Evolutionary conservation across 257 asterid genomes (phyloP).

Genomic region (Vinca minor): DNA sequence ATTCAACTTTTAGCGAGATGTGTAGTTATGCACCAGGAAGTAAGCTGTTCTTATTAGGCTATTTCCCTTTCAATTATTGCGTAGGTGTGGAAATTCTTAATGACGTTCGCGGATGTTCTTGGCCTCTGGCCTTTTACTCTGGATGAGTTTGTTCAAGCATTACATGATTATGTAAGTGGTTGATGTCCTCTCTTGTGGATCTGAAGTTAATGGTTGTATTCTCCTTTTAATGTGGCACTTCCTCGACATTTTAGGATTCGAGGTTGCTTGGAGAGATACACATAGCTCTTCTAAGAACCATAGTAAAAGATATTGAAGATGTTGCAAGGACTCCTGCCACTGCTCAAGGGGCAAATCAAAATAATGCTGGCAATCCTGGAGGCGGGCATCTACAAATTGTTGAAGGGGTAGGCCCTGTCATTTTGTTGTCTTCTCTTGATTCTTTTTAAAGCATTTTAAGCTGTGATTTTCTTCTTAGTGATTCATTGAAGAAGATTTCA

Average conservation of each 20-base stretch:
- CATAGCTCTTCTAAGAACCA: slow-evolving; percentile 58
- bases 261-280: slow-evolving; percentile 83
- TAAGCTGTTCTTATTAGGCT: slow-evolving; percentile 7
- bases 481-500: slow-evolving; percentile 14
- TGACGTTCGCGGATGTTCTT: slow-evolving; percentile 78
- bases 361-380: slow-evolving; percentile 41
- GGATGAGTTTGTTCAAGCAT: slow-evolving; percentile 75
- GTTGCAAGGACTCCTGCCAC: slow-evolving; percentile 56
- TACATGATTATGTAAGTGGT: slow-evolving; percentile 59
- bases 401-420: slow-evolving; percentile 61
- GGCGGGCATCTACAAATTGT: slow-evolving; percentile 78
- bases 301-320: slow-evolving; percentile 80
- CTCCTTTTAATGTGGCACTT: slow-evolving; percentile 8
- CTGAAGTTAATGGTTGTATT: background rate
- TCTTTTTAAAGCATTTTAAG: slow-evolving; percentile 12
- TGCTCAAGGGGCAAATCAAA: slow-evolving; percentile 43
- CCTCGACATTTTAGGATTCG: slow-evolving; percentile 47
- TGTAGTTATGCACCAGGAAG: slow-evolving; percentile 3
- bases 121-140: slow-evolving; percentile 90
- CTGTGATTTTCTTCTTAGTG: too few relatives aligned
- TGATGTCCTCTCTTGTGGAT: slow-evolving; percentile 4
- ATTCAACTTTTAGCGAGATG: background rate
- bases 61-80: slow-evolving; percentile 2
- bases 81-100: slow-evolving; percentile 87
- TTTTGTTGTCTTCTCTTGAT: slow-evolving; percentile 4